Evolutionary conservation across 2,329 filamentous ascomycete genomes (phyloP).

Genomic region (Ophiostoma ips): DNA sequence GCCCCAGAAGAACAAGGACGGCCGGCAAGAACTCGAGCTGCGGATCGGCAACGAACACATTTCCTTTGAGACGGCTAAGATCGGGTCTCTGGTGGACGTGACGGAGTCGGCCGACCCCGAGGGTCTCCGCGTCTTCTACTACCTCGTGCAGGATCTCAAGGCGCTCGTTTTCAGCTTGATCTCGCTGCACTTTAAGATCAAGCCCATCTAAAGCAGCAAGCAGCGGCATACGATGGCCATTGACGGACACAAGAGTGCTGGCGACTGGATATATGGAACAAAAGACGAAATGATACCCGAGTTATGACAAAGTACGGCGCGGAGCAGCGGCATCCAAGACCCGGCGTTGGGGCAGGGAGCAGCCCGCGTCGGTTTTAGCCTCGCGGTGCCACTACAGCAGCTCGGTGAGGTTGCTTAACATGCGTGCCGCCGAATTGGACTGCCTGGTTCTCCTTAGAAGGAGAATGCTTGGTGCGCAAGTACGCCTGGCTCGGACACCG

Average conservation of each 20-base stretch:
- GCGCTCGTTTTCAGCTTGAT: conserved; percentile 94
- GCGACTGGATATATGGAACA: not conserved
- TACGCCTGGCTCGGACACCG: no score
- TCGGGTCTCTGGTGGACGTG: conserved; percentile 91
- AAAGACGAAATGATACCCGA: conserved; percentile 9
- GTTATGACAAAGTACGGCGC: not conserved
- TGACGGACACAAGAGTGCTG: not conserved
- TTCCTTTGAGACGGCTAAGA: conserved; percentile 98
- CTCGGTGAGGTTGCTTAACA: not conserved
- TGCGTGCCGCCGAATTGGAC: no score
- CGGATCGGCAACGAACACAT: conserved; percentile 90
- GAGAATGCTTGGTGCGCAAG: no score
- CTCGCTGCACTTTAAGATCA: conserved; percentile 93
- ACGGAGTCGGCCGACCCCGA: conserved; percentile 93
- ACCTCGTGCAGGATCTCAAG: conserved; percentile 93
- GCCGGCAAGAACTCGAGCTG: conserved; percentile 91
- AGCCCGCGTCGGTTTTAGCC: no score
- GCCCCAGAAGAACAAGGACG: conserved; percentile 99
- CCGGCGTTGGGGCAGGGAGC: not conserved
- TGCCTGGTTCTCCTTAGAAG: no score
- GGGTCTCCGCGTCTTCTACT: conserved; percentile 94
- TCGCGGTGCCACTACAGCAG: no score
- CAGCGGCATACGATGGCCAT: not conserved
- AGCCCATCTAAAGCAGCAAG: conserved; percentile 43
- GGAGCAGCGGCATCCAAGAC: not conserved